Evolutionary conservation across 768 basidiomycete species (phyloP).

Genomic region (Lentinula edodes): DNA sequence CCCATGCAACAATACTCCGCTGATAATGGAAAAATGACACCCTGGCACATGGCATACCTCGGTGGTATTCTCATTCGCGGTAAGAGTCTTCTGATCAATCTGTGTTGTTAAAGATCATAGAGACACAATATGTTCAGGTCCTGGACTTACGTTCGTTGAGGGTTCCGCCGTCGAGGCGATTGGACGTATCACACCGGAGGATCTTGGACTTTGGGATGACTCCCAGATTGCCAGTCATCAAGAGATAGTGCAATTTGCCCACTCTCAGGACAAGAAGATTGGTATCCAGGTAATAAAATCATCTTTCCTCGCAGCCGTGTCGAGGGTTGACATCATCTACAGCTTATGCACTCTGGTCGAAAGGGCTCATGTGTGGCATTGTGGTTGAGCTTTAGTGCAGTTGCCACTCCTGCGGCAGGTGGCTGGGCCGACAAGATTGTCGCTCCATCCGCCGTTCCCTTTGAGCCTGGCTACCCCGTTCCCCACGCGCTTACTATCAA

Average conservation of each 20-base stretch:
- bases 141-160: constrained; percentile 59
- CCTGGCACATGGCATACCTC: constrained; percentile 61
- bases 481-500: constrained; percentile 54
- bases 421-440: constrained; percentile 54
- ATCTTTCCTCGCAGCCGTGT: constrained; percentile 20
- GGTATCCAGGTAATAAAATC: constrained; percentile 45
- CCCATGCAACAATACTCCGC: constrained; percentile 61
- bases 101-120: constrained; percentile 36
- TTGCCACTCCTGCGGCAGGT: constrained; percentile 29
- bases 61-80: constrained; percentile 28
- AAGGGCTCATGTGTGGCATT: constrained; percentile 63
- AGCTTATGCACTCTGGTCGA: constrained; percentile 70
- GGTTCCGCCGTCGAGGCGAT: constrained; percentile 55
- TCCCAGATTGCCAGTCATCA: constrained; percentile 41
- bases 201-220: constrained; percentile 62
- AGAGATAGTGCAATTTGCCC: constrained; percentile 61
- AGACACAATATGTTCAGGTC: constrained; percentile 32
- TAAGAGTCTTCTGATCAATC: constrained; percentile 6
- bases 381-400: constrained; percentile 40
- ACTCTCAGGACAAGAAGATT: constrained; percentile 62
- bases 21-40: constrained; percentile 42
- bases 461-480: constrained; percentile 32
- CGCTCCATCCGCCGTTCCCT: constrained; percentile 51
- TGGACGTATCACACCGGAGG: constrained; percentile 61
- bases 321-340: not conserved